A percentile compares a stretch with the other conserved stretches of the same genome.
These are phyloP conservation scores for Fusarium coffeatum DNA, from an alignment of 2,329 filamentous ascomycete genomes.

Conservation along the genomic window DNA sequence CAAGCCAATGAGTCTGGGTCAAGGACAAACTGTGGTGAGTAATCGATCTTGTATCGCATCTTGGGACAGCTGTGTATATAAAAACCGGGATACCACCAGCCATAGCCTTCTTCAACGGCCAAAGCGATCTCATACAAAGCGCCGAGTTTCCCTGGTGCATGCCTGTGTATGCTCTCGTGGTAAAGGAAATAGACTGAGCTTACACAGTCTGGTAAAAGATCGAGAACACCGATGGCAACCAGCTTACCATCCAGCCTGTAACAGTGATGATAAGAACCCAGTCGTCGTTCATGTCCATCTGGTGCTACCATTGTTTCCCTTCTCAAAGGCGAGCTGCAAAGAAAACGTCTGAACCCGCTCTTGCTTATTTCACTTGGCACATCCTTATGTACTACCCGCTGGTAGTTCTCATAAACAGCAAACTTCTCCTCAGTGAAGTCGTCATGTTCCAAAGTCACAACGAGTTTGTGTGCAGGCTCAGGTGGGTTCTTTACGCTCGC, in stretches of 20 bases:
- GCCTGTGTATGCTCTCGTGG: constrained; percentile 76
- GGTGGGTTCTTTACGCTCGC: constrained; percentile 66
- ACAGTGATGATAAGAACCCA: constrained; percentile 85
- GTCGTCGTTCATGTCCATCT: constrained; percentile 63
- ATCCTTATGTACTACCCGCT: constrained; percentile 78
- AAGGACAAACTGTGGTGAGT: constrained; percentile 77
- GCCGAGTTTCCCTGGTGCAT: constrained; percentile 79
- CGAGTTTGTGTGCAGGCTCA: constrained; percentile 73
- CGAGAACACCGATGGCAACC: constrained; percentile 80
- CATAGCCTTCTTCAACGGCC: constrained; percentile 75
- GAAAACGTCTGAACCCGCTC: constrained; percentile 74
- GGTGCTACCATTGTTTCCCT: constrained; percentile 56
- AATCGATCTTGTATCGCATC: constrained; percentile 88
- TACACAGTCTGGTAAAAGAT: constrained; percentile 80
- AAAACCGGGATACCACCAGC: constrained; percentile 83
- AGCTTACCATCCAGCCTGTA: constrained; percentile 81
- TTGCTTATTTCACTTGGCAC: constrained; percentile 67
- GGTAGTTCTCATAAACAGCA: constrained; percentile 78
- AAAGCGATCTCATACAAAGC: constrained; percentile 79
- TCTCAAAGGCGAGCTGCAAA: constrained; percentile 76
- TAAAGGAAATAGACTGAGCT: constrained; percentile 89
- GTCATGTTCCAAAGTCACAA: constrained; percentile 77
- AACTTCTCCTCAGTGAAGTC: constrained; percentile 82
- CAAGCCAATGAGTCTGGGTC: constrained; percentile 74
- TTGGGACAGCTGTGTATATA: constrained; percentile 86